These are phyloP conservation scores for Coemansia sp. DNA, from an alignment of 192 early-diverging fungal genomes.

Conservation along the genomic window DNA sequence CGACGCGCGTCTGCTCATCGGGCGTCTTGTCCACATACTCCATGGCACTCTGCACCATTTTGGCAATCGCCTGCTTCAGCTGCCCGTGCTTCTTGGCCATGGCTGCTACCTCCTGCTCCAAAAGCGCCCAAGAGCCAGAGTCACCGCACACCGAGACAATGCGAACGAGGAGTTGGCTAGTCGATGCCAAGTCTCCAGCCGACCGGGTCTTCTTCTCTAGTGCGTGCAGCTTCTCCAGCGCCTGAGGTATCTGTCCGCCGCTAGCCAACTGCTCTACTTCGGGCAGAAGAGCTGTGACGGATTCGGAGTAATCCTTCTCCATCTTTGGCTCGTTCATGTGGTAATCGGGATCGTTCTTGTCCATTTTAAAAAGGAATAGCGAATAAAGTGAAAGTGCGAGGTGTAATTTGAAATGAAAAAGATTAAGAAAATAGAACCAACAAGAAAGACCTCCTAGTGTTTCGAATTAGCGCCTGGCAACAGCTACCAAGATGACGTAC, in stretches of 20 bases:
- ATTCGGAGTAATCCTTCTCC: conserved; percentile 87
- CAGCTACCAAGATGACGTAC: conserved; percentile 13
- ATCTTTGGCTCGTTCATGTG: conserved; percentile 69
- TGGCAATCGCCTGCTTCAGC: conserved; percentile 91
- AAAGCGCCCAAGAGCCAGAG: conserved; percentile 79
- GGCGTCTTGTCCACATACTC: conserved; percentile 84
- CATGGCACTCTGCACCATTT: conserved; percentile 95
- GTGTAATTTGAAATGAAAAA: not conserved
- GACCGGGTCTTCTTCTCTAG: conserved; percentile 96
- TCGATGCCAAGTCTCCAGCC: conserved; percentile 87
- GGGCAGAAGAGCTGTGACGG: conserved; percentile 77
- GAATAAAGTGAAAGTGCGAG: not conserved
- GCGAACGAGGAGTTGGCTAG: conserved; percentile 79
- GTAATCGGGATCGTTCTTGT: conserved; percentile 45
- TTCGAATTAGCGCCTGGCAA: not conserved
- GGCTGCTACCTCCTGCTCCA: conserved; percentile 89
- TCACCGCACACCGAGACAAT: conserved; percentile 75
- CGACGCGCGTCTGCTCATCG: conserved; percentile 78
- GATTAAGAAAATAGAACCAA: not conserved
- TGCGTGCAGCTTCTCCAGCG: conserved; percentile 83
- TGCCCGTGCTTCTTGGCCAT: conserved; percentile 98
- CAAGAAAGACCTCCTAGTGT: not conserved
- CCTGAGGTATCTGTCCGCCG: conserved; percentile 73
- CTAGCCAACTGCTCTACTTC: conserved; percentile 72
- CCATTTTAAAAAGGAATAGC: conserved; percentile 7